Evolutionary conservation across 495 filamentous ascomycete species (phyloP).

Genomic region (Aspergillus asperescens): DNA sequence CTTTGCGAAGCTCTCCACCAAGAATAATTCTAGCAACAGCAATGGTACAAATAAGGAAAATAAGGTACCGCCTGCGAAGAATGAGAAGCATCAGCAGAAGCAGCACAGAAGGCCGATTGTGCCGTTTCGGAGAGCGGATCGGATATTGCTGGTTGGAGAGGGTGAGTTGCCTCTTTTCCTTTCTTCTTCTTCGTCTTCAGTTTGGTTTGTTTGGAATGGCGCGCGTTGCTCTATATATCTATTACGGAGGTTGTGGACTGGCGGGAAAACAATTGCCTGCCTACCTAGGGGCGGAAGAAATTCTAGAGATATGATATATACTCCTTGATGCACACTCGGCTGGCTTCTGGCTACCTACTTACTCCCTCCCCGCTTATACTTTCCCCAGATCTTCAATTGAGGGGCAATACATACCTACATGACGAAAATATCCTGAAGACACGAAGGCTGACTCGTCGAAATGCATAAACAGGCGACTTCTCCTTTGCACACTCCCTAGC

Average conservation of each 20-base stretch:
- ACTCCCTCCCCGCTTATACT: too few relatives aligned
- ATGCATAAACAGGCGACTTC: slow-evolving; percentile 58
- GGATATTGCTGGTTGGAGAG: slow-evolving; percentile 83
- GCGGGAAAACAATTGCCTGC: too few relatives aligned
- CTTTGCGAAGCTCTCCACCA: slow-evolving; percentile 22
- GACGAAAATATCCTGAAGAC: not conserved
- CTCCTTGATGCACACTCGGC: too few relatives aligned
- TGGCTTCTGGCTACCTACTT: too few relatives aligned
- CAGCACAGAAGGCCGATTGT: slow-evolving; percentile 52
- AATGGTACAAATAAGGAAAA: not conserved
- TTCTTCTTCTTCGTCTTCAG: slow-evolving; percentile 5
- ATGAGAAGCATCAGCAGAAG: slow-evolving; percentile 12
- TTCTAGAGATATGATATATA: too few relatives aligned
- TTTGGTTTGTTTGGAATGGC: not conserved
- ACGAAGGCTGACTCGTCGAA: slow-evolving; percentile 10
- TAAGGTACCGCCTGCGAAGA: not conserved
- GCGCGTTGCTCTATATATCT: too few relatives aligned
- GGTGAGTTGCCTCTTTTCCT: slow-evolving; percentile 43
- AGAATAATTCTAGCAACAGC: slow-evolving; percentile 1
- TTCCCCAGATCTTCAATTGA: too few relatives aligned
- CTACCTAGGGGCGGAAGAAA: too few relatives aligned
- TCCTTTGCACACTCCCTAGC: slow-evolving; percentile 77
- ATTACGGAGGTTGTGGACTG: too few relatives aligned
- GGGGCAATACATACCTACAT: too few relatives aligned
- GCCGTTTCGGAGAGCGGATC: slow-evolving; percentile 66